Evolutionary conservation across 257 asterid species (phyloP).

Genomic region (Primulina eburnea): DNA sequence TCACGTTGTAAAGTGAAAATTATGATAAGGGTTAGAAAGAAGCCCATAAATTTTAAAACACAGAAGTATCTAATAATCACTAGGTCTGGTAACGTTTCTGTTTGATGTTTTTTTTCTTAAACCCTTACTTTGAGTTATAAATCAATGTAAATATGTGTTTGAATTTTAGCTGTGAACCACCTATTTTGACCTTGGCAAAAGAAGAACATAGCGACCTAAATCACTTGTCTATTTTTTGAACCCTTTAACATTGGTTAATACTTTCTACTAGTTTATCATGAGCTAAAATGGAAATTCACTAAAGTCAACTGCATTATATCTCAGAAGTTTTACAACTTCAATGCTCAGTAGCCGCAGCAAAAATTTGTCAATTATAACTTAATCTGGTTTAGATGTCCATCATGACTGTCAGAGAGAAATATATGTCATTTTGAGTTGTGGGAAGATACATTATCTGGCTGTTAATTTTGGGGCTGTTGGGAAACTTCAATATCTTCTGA

Average conservation of each 20-base stretch:
- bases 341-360: not conserved
- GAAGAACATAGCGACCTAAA: constrained; percentile 4
- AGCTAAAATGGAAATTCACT: not conserved
- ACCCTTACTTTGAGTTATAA: not conserved
- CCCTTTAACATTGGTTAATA: not conserved
- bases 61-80: constrained; percentile 4
- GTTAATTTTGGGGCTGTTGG: not conserved
- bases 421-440: constrained; percentile 6
- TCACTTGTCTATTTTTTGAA: not conserved
- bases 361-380: not conserved
- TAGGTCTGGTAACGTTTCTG: not conserved
- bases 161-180: constrained; percentile 1
- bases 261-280: not conserved
- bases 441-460: constrained; percentile 12
- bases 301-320: not conserved
- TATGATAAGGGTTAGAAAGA: constrained; percentile 18
- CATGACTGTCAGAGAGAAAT: not conserved
- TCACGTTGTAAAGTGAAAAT: not conserved
- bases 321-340: constrained; percentile 9
- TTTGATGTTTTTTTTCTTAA: constrained; percentile 8
- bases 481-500: constrained; percentile 8
- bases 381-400: not conserved
- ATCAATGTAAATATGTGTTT: too few species aligned
- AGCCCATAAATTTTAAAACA: not conserved
- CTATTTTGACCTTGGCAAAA: not conserved